Percentiles rank a stretch among this genome's conserved stretches.
Evolutionary conservation across 1,284 basidiomycete genomes (phyloP).

Genomic region (Ganoderma sp.): DNA sequence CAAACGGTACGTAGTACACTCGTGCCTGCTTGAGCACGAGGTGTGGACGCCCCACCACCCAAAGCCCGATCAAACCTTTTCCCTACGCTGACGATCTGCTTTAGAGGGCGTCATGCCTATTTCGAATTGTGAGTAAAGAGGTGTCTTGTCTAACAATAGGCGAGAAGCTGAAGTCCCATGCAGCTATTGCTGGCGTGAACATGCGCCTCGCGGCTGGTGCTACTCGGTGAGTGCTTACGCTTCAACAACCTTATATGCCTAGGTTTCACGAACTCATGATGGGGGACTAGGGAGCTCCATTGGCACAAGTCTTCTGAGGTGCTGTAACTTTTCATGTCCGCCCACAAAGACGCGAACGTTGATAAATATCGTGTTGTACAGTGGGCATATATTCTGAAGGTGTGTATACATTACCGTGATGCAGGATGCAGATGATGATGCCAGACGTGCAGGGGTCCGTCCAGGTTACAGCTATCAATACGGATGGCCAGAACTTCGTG

Average conservation of each 20-base stretch:
- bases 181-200: conserved; percentile 70
- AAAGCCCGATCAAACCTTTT: background rate
- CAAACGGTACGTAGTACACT: conserved; percentile 54
- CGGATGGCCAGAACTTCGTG: conserved; percentile 66
- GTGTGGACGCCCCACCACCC: background rate
- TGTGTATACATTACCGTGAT: conserved; percentile 31
- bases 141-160: background rate
- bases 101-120: conserved; percentile 64
- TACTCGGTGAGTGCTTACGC: conserved; percentile 52
- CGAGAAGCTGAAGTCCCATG: background rate
- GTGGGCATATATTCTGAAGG: conserved; percentile 73
- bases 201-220: conserved; percentile 72
- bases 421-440: background rate
- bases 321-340: conserved; percentile 8
- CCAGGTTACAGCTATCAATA: conserved; percentile 66
- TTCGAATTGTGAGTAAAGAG: conserved; percentile 53
- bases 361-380: conserved; percentile 31
- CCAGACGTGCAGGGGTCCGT: conserved; percentile 55
- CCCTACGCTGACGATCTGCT: conserved; percentile 10
- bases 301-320: conserved; percentile 76
- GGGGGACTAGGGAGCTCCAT: conserved; percentile 63
- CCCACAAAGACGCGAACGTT: conserved; percentile 16
- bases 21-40: background rate
- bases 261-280: conserved; percentile 4
- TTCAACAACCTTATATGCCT: background rate